These are phyloP conservation scores for Helianthus annuus DNA, from an alignment of 129 eudicot species.

Conservation along the genomic window HanXRQr2.0-SUNRISE NC_035436.2:188917355-188917854, in stretches of 20 bases:
- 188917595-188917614: conserved; percentile 94
- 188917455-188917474: conserved; percentile 79
- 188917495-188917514: conserved; percentile 99
- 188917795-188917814: too few relatives aligned
- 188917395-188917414: conserved; percentile 99
- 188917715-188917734: background rate
- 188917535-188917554: conserved; percentile 87
- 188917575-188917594: conserved; percentile 94
- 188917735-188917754: background rate
- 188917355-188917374: conserved; percentile 98
- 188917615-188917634: conserved; percentile 96
- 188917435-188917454: conserved; percentile 96
- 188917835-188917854: too few relatives aligned
- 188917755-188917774: too few relatives aligned
- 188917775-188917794: too few relatives aligned
- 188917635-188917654: conserved; percentile 93
- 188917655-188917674: conserved; percentile 94
- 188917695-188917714: background rate
- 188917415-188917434: conserved; percentile 88
- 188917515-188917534: conserved; percentile 96
- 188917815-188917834: too few relatives aligned
- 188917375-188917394: conserved; percentile 95
- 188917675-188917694: background rate
- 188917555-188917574: conserved; percentile 98
- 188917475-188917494: conserved; percentile 91